Conservation (phyloP, 148 eudicot species). For the Talinum fruticosum region DNA sequence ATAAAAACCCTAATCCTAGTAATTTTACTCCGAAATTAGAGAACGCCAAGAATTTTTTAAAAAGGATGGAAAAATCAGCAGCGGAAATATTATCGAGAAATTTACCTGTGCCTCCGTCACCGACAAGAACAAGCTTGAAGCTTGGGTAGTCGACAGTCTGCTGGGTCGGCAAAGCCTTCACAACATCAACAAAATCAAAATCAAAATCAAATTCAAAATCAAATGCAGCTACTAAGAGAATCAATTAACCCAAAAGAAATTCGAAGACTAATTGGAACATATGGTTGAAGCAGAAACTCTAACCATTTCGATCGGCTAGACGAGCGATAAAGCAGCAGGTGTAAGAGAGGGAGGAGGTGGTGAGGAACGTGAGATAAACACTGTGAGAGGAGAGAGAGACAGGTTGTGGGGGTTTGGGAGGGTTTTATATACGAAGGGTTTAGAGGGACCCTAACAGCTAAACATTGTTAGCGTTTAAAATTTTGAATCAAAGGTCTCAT, state of each 20-base stretch:
- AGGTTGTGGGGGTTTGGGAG: not conserved
- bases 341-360: not conserved
- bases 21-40: no score
- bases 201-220: not conserved
- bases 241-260: no score
- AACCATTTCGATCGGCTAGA: not conserved
- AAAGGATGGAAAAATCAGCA: no score
- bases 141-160: slow-evolving; percentile 41
- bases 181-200: not conserved
- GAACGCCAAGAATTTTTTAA: no score
- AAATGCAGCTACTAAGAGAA: not conserved
- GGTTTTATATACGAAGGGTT: not conserved
- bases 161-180: slow-evolving; percentile 34
- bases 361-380: not conserved
- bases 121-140: slow-evolving; percentile 44
- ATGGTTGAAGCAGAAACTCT: not conserved
- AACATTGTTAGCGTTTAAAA: not conserved
- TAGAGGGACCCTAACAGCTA: not conserved
- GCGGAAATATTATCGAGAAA: not conserved
- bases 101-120: slow-evolving; percentile 34
- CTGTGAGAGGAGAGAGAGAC: not conserved
- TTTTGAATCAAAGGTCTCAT: no score
- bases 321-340: not conserved
- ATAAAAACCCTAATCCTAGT: no score
- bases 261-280: no score